A percentile compares a stretch with the other conserved stretches of the same genome.
These are phyloP conservation scores for Aureobasidium subglaciale DNA, from an alignment of 2,329 filamentous ascomycete species.

Conservation along the genomic window DNA sequence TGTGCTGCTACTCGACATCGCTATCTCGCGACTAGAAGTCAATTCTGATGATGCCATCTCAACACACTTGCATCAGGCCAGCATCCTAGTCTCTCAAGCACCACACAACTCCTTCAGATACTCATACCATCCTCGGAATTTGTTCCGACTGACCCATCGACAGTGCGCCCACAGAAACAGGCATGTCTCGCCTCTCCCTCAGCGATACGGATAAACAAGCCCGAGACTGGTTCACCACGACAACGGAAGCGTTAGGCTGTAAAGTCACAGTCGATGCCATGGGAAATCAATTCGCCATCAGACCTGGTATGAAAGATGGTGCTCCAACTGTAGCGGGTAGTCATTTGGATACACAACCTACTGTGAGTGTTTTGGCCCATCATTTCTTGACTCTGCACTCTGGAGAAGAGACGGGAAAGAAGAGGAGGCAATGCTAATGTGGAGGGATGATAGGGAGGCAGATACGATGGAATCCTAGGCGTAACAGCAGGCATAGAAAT, in stretches of 20 bases:
- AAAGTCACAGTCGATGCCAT: slow-evolving; percentile 63
- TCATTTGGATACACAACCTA: slow-evolving; percentile 52
- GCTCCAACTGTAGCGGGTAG: slow-evolving; percentile 63
- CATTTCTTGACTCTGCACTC: too few species aligned
- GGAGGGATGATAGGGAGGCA: too few species aligned
- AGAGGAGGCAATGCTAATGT: too few species aligned
- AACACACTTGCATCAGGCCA: too few species aligned
- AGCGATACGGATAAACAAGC: slow-evolving; percentile 64
- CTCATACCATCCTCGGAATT: too few species aligned
- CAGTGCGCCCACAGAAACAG: slow-evolving; percentile 55
- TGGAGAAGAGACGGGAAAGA: neutral
- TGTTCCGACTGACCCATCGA: too few species aligned
- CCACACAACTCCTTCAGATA: too few species aligned
- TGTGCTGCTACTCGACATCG: too few species aligned
- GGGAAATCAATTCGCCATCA: slow-evolving; percentile 73
- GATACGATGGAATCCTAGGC: slow-evolving; percentile 73
- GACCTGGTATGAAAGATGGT: slow-evolving; percentile 53
- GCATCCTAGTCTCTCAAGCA: too few species aligned
- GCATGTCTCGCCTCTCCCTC: slow-evolving; percentile 68
- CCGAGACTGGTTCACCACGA: slow-evolving; percentile 67
- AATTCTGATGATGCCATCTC: too few species aligned
- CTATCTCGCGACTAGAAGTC: too few species aligned
- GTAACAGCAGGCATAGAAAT: slow-evolving; percentile 68
- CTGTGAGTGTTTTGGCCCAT: slow-evolving; percentile 34
- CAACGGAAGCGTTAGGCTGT: slow-evolving; percentile 58